Base-by-base conservation (phyloP, 2,329 filamentous ascomycete species). In the Huntiella savannae region DNA sequence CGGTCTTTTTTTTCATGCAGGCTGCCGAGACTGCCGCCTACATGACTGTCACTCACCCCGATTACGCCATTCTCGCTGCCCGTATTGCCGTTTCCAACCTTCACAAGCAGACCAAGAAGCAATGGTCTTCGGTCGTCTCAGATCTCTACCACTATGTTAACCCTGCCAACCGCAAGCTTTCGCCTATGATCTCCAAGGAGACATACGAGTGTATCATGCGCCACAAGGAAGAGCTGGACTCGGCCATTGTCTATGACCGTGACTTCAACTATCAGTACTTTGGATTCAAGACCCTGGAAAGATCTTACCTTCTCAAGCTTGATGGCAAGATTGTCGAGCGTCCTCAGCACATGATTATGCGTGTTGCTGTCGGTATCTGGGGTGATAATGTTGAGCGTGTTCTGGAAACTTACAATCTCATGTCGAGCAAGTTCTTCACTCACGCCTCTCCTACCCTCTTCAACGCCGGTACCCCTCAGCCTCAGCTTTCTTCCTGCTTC, bases 231-330 rank as follows among this genome's bases (percentile, higher is more conserved):
- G 91, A 98, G 66, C 75, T 98, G 49, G 94, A 98, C 71, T 96
- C 88, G 38, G 91, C 91, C 57, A 96, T 98, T 61, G 88, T 98
- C 57, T 98, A 96, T 58, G 91, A 98, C 68, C 82, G 91, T 55
- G 91, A 98, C 62, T 98, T 98, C 75, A 95, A 96, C 75, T 98
- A 98, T 71, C 91, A 98, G 69, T 98, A 93, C 69, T 98, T 98
- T 58, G 91, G 91, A 53, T 98, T 98, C 78, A 98, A 98, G 76
- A 98, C 91, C 5, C 71, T 98, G 35, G 91, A 98, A 71, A 80
- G 91, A 51, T 98, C 91, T 59, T 98, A 98, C 60, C 79, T 98
- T 45, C 79, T 98, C 55, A 87, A 92, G 60, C 82, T 96, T 54
- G 75, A 95, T 57, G 87, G 86, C 61, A 93, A 95, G 68, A 85